These are phyloP conservation scores for Xylariaceae sp. DNA, from an alignment of 2,329 filamentous ascomycete genomes.

Conservation along the genomic window DNA sequence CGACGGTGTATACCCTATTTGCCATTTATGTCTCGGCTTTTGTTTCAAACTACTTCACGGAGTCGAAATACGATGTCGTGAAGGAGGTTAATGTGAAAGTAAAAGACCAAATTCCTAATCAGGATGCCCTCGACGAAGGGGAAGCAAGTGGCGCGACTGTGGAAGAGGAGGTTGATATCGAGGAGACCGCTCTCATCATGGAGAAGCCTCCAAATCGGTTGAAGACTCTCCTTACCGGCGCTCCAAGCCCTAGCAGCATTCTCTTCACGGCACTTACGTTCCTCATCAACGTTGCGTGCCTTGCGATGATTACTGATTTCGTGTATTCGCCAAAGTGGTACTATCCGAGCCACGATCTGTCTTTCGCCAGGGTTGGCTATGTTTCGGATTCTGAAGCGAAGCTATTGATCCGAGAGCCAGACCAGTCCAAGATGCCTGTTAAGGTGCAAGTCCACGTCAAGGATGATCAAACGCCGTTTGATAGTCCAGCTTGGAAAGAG, in stretches of 20 bases:
- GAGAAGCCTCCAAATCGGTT: conserved; percentile 53
- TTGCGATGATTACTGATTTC: conserved; percentile 69
- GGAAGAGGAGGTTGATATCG: conserved; percentile 52
- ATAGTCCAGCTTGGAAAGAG: conserved; percentile 59
- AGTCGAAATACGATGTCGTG: conserved; percentile 53
- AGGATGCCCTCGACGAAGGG: conserved; percentile 33
- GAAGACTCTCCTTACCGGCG: conserved; percentile 66
- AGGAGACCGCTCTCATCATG: conserved; percentile 57
- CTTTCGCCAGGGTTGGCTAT: conserved; percentile 82
- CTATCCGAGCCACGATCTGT: conserved; percentile 67
- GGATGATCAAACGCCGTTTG: conserved; percentile 45
- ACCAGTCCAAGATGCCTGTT: conserved; percentile 69
- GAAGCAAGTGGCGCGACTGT: conserved; percentile 33
- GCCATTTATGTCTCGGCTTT: conserved; percentile 63
- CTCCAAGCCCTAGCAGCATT: conserved; percentile 66
- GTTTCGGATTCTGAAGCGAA: conserved; percentile 76
- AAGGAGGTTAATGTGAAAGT: conserved; percentile 55
- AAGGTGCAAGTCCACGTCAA: conserved; percentile 60
- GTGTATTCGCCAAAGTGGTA: conserved; percentile 67
- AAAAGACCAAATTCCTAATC: conserved; percentile 41
- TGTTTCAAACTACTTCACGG: conserved; percentile 51
- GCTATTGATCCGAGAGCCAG: conserved; percentile 78
- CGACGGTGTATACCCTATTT: conserved; percentile 54
- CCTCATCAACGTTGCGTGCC: conserved; percentile 64
- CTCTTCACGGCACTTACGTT: conserved; percentile 63